Base-by-base conservation (phyloP, 176 grass and related monocot species). In the Rhynchospora breviuscula region DNA sequence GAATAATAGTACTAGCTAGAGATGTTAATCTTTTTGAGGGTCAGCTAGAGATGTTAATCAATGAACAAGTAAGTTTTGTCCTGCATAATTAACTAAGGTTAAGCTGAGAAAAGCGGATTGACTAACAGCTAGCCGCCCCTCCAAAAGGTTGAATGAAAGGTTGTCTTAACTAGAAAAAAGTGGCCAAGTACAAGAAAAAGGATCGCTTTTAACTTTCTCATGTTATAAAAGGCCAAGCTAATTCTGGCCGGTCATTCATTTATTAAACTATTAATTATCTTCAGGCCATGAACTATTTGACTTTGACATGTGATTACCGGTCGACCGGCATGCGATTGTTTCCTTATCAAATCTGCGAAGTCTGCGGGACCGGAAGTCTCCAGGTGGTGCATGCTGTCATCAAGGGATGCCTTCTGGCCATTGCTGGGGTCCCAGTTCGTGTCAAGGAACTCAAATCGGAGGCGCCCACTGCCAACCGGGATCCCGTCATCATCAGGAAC, bases 371-470 rank as follows among this genome's bases (percentile, higher is more conserved):
- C 85, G 1, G 77, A 8, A 18, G 87, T 57, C 17, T 67, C 78
- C 17, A 94, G 81, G 84, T 85, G 54, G 21, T 10, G 44, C 85
- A 94, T 82, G 17, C 88, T 70, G 11, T 73, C 81, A 8, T 88
- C 85, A 17, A 87, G 25, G 0, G 49, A 19, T 10, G 51, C 31
- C 6, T 9, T n/a, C 52, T 64, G 80, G 12, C 59, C 86, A 68
- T 87, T 76, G 11, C 1, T 59, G 11, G 23, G 52, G 15, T 66
- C 33, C 21, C 77, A 63, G 31, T 62, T 67, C 13, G 86, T 87
- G 8, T 78, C 52, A 63, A 94, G 18, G 85, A 94, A 97, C 84
- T 97, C 92, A 79, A 97, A 94, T 44, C 90, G 86, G 72, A 98
- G 29, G 21, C 79, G 72, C 0, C 90, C 95, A 12, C 12, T 47